phyloP scores from a whole-genome alignment of 2,329 filamentous ascomycete genomes.

The Metarhizium guizhouense region DNA sequence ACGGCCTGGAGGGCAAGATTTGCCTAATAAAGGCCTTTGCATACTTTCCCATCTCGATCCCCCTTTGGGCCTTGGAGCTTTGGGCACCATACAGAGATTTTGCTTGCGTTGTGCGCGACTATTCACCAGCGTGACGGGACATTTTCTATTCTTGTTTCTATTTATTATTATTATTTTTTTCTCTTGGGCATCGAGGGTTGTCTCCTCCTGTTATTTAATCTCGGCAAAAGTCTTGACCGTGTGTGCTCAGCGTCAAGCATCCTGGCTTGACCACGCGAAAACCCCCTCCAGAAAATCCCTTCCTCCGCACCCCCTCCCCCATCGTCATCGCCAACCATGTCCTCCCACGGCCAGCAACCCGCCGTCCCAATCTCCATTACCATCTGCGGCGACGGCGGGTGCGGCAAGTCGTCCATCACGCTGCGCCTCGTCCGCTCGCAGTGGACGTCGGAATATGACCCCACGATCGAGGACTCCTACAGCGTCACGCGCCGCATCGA shows the following conservation, averaged over 20 bases:
- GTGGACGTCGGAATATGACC: constrained; percentile 79
- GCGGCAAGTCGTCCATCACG: constrained; percentile 78
- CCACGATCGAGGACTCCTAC: constrained; percentile 78
- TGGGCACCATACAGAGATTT: too few species aligned
- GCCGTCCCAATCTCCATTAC: constrained; percentile 62
- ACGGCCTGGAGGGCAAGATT: neutral
- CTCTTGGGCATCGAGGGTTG: neutral
- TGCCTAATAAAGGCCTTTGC: neutral
- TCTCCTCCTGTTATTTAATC: neutral
- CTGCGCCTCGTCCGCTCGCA: constrained; percentile 71
- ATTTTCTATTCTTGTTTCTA: neutral
- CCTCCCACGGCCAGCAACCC: constrained; percentile 10
- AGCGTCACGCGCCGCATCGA: constrained; percentile 73
- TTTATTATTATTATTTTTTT: neutral
- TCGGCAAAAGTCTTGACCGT: neutral
- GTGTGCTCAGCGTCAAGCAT: neutral
- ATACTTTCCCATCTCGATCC: neutral
- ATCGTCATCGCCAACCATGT: neutral
- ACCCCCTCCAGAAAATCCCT: too few species aligned
- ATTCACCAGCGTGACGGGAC: neutral
- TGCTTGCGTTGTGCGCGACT: too few species aligned
- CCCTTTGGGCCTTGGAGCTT: neutral
- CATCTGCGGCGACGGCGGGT: constrained; percentile 79
- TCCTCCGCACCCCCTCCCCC: too few species aligned
- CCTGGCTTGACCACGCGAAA: neutral